A percentile compares a stretch with the other conserved stretches of the same genome.
Conservation (phyloP, 768 basidiomycete species). For the Boletus rubroflammeus region DNA sequence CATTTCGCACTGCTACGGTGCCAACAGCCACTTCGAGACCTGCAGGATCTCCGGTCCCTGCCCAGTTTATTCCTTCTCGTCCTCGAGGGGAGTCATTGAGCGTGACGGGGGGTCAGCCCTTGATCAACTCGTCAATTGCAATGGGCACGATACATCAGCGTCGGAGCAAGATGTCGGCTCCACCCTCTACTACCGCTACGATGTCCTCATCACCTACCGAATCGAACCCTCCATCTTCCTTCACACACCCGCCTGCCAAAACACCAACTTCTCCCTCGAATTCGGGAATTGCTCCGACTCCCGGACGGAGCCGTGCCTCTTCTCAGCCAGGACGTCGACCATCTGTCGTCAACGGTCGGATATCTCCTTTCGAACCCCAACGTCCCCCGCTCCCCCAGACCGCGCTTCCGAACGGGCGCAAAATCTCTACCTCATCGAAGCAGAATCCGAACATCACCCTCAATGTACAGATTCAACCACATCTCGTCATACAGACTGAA, state of each 20-base stretch:
- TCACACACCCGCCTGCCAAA: conserved; percentile 30
- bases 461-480: conserved; percentile 46
- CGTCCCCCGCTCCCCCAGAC: conserved; percentile 51
- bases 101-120: conserved; percentile 27
- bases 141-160: conserved; percentile 70
- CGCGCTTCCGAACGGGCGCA: conserved; percentile 46
- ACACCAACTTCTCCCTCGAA: conserved; percentile 39
- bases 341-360: conserved; percentile 48
- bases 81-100: conserved; percentile 56
- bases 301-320: conserved; percentile 58
- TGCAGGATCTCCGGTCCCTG: conserved; percentile 47
- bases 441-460: conserved; percentile 44
- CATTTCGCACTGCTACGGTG: conserved; percentile 24
- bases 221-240: conserved; percentile 35
- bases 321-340: conserved; percentile 78
- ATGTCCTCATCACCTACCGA: conserved; percentile 35
- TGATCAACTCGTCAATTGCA: conserved; percentile 57
- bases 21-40: conserved; percentile 29
- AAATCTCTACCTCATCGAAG: conserved; percentile 60
- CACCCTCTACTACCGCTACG: conserved; percentile 37
- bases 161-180: conserved; percentile 61
- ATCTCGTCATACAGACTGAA: conserved; percentile 50
- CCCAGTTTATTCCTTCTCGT: conserved; percentile 42
- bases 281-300: conserved; percentile 34
- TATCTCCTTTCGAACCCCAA: conserved; percentile 48